A percentile compares a stretch with the other conserved stretches of the same genome.
phyloP scores from a whole-genome alignment of 257 asterid species.

The Ophiorrhiza pumila region DNA sequence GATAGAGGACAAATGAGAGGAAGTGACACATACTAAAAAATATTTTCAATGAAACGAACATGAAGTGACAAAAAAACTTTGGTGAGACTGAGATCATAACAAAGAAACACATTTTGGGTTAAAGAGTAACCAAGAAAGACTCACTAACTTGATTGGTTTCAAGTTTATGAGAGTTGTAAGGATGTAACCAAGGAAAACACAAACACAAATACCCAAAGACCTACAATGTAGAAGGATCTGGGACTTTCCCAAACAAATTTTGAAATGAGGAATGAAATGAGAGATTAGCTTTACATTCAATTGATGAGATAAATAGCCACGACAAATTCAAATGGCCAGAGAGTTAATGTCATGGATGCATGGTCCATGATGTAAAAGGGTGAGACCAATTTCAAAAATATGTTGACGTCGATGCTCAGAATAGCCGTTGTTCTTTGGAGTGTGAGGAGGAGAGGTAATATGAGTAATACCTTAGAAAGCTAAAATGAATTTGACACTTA shows the following conservation, averaged over 20 bases:
- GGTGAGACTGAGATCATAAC: too few species aligned
- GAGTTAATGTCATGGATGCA: background rate
- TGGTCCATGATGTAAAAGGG: background rate
- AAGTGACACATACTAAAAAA: too few species aligned
- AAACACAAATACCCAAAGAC: too few species aligned
- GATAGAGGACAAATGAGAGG: too few species aligned
- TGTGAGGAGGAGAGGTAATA: background rate
- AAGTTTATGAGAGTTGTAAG: too few species aligned
- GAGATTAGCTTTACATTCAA: background rate
- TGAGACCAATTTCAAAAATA: conserved; percentile 2
- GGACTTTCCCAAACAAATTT: background rate
- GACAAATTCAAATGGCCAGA: background rate
- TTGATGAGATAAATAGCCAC: background rate
- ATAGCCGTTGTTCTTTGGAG: conserved; percentile 1
- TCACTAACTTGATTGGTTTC: too few species aligned
- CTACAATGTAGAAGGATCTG: background rate
- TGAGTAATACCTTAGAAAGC: background rate
- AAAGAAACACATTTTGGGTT: too few species aligned
- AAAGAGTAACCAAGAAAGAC: too few species aligned
- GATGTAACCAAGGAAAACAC: too few species aligned
- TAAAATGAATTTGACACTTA: background rate
- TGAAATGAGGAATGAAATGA: background rate
- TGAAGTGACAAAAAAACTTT: too few species aligned
- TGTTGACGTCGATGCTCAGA: background rate
- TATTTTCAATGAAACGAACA: too few species aligned